Evolutionary conservation across 2,329 filamentous ascomycete species (phyloP).

Genomic region (Aureobasidium zeae): DNA sequence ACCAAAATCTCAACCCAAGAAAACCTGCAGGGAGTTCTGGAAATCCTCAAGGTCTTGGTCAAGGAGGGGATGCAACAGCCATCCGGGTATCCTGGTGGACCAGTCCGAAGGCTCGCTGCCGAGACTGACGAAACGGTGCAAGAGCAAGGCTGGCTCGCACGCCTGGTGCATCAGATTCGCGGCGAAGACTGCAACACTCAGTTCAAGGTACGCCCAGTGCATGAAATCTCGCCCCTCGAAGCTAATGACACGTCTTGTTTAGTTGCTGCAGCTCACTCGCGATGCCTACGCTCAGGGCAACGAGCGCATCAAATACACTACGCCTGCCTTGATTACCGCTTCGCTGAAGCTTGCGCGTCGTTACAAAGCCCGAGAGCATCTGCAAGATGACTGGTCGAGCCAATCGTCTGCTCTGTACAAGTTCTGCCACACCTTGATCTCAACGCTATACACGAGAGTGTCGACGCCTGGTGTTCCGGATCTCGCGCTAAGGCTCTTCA

Average conservation of each 20-base stretch:
- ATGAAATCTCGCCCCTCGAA: conserved; percentile 16
- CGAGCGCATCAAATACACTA: conserved; percentile 92
- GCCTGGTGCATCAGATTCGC: conserved; percentile 80
- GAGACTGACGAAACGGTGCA: conserved; percentile 98
- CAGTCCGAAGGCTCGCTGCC: conserved; percentile 59
- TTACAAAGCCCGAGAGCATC: conserved; percentile 86
- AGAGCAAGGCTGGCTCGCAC: conserved; percentile 93
- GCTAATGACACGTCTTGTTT: conserved; percentile 19
- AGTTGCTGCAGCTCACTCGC: conserved; percentile 74
- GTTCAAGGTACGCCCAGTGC: conserved; percentile 51
- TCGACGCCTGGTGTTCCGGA: conserved; percentile 65
- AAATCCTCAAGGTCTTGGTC: conserved; percentile 82
- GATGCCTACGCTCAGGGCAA: conserved; percentile 87
- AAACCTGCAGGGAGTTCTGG: conserved; percentile 79
- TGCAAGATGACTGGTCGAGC: conserved; percentile 62
- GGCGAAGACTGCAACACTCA: conserved; percentile 85
- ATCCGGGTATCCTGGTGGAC: conserved; percentile 73
- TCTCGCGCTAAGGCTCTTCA: conserved; percentile 78
- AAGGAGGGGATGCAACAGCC: conserved; percentile 76
- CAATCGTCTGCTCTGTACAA: conserved; percentile 81
- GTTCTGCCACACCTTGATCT: conserved; percentile 84
- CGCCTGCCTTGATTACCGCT: conserved; percentile 80
- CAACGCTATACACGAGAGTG: conserved; percentile 78
- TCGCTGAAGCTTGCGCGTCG: conserved; percentile 81
- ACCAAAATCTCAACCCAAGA: conserved; percentile 68